Conservation (phyloP, 176 grass and related monocot genomes). For the Eremochloa ophiuroides region DNA sequence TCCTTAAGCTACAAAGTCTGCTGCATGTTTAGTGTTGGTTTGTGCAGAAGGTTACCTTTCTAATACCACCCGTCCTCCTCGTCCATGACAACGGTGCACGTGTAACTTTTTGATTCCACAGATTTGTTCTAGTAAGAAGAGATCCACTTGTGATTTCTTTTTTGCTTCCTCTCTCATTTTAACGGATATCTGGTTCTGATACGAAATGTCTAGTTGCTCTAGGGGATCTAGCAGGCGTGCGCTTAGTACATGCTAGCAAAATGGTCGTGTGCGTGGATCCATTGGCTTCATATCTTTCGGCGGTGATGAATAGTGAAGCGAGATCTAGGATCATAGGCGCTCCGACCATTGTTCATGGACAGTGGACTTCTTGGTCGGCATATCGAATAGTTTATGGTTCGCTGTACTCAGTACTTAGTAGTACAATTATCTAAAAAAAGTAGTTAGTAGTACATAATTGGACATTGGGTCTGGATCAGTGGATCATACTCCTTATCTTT, state of each 20-base stretch:
- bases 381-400: not conserved
- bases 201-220: not conserved
- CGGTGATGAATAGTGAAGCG: not conserved
- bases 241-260: not conserved
- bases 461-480: not conserved
- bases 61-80: not conserved
- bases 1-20: not conserved
- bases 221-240: not conserved
- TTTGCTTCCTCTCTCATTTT: not conserved
- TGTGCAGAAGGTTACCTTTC: not conserved
- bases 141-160: not conserved
- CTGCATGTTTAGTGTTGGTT: not conserved
- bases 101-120: no score
- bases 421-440: no score
- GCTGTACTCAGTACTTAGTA: not conserved
- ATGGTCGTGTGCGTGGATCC: not conserved
- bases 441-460: not conserved
- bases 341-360: not conserved
- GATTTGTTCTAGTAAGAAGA: not conserved
- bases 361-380: not conserved
- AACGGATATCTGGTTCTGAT: not conserved
- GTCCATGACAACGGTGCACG: not conserved
- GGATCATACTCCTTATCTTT: not conserved
- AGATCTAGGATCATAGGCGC: not conserved
- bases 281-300: not conserved